Base-by-base conservation (phyloP, 352 stramenopile species). In the Pythium dissotocum region DNA sequence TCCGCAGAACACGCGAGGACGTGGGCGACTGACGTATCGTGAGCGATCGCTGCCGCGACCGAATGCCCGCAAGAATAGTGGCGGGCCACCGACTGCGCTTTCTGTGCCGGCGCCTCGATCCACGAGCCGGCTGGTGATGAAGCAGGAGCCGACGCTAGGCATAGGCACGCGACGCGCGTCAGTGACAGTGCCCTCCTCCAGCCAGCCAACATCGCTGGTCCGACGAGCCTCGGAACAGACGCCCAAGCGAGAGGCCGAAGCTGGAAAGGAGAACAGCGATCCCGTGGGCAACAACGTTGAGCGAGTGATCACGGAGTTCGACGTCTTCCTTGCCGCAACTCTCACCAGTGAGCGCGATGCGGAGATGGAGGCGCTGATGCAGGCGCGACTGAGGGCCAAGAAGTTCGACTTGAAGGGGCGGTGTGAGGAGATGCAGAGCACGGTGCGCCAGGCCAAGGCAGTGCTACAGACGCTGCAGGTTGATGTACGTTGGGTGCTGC, bases 391-490 rank as follows among this genome's bases (percentile, higher is more conserved):
- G 35, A 91, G 90, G 55, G 78, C 84, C 26, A 89, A 85, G 54
- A 93, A 91, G 54, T 93, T 88, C 52, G 77, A 87, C 28, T 70
- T 76, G 24, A 88, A 87, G 55, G 84, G 71, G 18, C 60, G 77
- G 3, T 77, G 83, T 38, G 82, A 93, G 38, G 84, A 93, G 58
- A 68, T 89, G 59, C 65, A 80, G 36, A 63, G 46, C 18, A 83
- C 87, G 56, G 85, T 86, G 52, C 83, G 83, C 26, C 77, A 87
- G 52, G 75, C 90, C 18, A 89, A 88, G 63, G 51, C 70, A 0
- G 60, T 70, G 1, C 44, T 93, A 21, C 72, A 73, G 28, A 61
- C 71, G 13, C 63, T 90, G 4, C 2, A 79, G 78, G 80, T 77
- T 82, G 32, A 65, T 57, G 54, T 69, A 28, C 9, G 57, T 36